A percentile compares a stretch with the other conserved stretches of the same genome.
Evolutionary conservation across 768 basidiomycete species (phyloP).

Genomic region (Pulveroboletus frians): DNA sequence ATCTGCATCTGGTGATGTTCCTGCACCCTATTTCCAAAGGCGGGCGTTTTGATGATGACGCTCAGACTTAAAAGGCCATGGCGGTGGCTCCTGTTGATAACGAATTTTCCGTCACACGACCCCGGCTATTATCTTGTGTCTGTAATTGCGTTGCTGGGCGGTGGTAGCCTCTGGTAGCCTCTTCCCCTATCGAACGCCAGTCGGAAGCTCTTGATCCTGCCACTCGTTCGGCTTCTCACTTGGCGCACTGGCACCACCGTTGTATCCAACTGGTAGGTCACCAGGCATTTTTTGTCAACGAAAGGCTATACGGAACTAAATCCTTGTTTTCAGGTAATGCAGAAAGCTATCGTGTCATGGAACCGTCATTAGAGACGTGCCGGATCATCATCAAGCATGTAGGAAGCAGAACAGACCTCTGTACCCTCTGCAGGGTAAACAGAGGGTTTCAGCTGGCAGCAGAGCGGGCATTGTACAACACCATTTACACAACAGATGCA

Average conservation of each 20-base stretch:
- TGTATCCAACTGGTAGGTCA: constrained; percentile 10
- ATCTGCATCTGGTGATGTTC: constrained; percentile 7
- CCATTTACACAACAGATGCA: constrained; percentile 43
- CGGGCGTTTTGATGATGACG: neutral
- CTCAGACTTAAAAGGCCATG: constrained; percentile 11
- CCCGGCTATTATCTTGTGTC: neutral
- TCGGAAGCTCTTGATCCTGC: neutral
- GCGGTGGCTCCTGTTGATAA: neutral
- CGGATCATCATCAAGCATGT: constrained; percentile 52
- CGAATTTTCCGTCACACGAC: constrained; percentile 1
- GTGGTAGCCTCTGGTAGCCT: neutral
- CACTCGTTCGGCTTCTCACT: neutral
- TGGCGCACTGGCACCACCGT: neutral
- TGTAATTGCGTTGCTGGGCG: neutral
- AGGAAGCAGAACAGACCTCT: constrained; percentile 49
- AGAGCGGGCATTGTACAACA: constrained; percentile 57
- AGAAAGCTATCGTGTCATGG: constrained; percentile 40
- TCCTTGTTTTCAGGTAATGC: constrained; percentile 32
- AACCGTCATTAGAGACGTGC: constrained; percentile 54
- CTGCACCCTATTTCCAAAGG: constrained; percentile 10
- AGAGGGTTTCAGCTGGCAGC: constrained; percentile 49
- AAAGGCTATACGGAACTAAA: neutral
- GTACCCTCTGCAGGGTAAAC: constrained; percentile 53
- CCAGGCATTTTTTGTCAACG: neutral
- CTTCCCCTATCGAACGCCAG: neutral